These are phyloP conservation scores for Neonectria neomacrospora DNA, from an alignment of 2,329 filamentous ascomycete genomes.

Conservation along the genomic window DNA sequence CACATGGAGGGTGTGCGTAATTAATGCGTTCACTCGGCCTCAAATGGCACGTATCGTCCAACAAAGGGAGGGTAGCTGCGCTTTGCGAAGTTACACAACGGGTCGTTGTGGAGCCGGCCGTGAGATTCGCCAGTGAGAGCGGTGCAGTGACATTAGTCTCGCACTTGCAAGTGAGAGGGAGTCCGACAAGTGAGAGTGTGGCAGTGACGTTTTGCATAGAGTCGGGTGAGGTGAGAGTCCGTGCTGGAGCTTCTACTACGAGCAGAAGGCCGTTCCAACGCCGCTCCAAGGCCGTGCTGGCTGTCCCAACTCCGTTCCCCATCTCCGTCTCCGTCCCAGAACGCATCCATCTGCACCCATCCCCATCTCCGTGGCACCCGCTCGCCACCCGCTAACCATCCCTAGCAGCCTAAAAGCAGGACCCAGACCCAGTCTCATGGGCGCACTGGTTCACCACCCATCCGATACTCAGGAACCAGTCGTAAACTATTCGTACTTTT, in stretches of 20 bases:
- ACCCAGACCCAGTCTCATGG: background rate
- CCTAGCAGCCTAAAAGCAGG: background rate
- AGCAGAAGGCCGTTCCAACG: background rate
- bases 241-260: no score
- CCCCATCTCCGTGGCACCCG: background rate
- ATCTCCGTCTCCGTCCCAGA: background rate
- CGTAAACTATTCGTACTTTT: background rate
- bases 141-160: background rate
- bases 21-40: background rate
- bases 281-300: background rate
- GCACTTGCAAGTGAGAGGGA: background rate
- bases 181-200: background rate
- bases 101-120: background rate
- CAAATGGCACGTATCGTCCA: background rate
- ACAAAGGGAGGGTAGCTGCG: background rate
- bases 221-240: no score
- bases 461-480: constrained; percentile 3
- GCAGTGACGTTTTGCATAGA: background rate
- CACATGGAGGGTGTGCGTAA: background rate
- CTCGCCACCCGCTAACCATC: background rate
- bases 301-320: background rate
- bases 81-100: background rate
- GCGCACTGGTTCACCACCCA: background rate
- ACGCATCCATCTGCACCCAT: background rate
- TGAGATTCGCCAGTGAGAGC: background rate